phyloP scores from a whole-genome alignment of 805 yeast species.

The Wickerhamiella sorbophila region DNA sequence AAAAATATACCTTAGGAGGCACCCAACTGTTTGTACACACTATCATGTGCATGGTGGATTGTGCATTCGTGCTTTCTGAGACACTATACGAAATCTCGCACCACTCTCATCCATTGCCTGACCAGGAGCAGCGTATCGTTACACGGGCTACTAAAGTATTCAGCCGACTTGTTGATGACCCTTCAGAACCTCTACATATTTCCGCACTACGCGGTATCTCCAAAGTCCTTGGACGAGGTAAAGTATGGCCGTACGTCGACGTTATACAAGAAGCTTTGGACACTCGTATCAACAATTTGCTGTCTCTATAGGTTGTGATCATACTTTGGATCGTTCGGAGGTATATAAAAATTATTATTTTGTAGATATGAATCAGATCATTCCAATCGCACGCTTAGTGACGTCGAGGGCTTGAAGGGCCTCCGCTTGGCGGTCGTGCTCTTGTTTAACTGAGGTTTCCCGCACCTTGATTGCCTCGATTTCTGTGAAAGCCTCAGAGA shows the following conservation, averaged over 20 bases:
- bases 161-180: background rate
- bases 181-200: background rate
- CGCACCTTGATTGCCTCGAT: conserved; percentile 36
- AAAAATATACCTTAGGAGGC: conserved; percentile 24
- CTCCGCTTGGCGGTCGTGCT: conserved; percentile 37
- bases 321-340: background rate
- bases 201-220: background rate
- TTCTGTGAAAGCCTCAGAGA: conserved; percentile 29
- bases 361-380: no score
- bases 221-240: background rate
- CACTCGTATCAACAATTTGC: background rate
- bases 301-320: background rate
- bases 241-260: conserved; percentile 1
- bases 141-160: conserved; percentile 1
- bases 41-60: conserved; percentile 24
- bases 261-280: conserved; percentile 1
- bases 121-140: conserved; percentile 1
- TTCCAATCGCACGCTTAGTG: background rate
- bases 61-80: conserved; percentile 26
- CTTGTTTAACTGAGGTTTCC: conserved; percentile 55
- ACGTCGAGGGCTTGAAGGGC: background rate
- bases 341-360: background rate
- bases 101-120: conserved; percentile 1
- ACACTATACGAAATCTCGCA: conserved; percentile 13
- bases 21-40: conserved; percentile 26